Evolutionary conservation across 768 basidiomycete genomes (phyloP).

Genomic region (Polyporus arcularius): DNA sequence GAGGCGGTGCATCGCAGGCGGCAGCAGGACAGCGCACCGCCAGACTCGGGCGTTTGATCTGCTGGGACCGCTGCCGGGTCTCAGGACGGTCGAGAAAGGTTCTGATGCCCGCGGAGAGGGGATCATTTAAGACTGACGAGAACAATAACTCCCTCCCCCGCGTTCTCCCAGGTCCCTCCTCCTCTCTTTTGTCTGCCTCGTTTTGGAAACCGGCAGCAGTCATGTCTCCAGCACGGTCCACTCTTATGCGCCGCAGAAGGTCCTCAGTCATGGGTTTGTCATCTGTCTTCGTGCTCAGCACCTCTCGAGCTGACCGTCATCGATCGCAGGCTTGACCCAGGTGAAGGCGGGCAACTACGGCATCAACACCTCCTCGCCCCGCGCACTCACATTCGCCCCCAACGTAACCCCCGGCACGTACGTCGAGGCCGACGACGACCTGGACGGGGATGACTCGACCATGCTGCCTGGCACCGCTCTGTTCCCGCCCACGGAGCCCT

Average conservation of each 20-base stretch:
- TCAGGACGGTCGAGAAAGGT: background rate
- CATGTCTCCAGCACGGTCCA: conserved; percentile 38
- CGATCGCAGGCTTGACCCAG: conserved; percentile 33
- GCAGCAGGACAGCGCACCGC: background rate
- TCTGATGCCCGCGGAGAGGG: conserved; percentile 11
- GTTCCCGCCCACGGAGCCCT: conserved; percentile 54
- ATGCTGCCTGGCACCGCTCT: conserved; percentile 40
- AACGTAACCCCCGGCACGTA: conserved; percentile 60
- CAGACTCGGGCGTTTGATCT: background rate
- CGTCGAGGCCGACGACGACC: conserved; percentile 36
- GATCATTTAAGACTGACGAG: conserved; percentile 20
- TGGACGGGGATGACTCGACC: conserved; percentile 30
- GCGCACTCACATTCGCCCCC: conserved; percentile 61
- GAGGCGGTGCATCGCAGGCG: background rate
- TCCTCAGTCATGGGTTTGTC: conserved; percentile 39
- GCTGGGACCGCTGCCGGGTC: conserved; percentile 11
- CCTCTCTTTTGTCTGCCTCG: conserved; percentile 16
- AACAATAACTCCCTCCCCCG: conserved; percentile 19
- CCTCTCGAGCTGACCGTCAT: background rate
- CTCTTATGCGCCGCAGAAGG: conserved; percentile 39
- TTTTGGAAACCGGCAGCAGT: conserved; percentile 21
- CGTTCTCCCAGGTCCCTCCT: conserved; percentile 4
- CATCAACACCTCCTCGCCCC: conserved; percentile 40
- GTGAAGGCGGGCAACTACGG: conserved; percentile 60
- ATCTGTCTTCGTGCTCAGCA: background rate